Conservation (phyloP, 2,329 filamentous ascomycete genomes). For the Calonectria ilicicola region DNA sequence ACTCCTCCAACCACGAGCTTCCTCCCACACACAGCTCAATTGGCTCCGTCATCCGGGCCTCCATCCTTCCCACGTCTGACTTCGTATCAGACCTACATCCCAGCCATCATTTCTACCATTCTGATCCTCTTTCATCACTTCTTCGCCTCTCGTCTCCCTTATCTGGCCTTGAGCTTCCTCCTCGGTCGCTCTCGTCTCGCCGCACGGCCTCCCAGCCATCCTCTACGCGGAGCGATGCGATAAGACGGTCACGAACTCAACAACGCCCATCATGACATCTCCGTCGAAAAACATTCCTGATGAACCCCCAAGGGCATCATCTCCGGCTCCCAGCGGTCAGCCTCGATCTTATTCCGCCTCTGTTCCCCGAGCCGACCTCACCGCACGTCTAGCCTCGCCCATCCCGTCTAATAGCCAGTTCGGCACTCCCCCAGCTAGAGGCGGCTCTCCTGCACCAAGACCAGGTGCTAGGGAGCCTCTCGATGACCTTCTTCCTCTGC, state of each 20-base stretch:
- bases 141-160: neutral
- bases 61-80: constrained; percentile 12
- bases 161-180: constrained; percentile 15
- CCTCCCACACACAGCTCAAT: constrained; percentile 23
- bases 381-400: constrained; percentile 71
- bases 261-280: constrained; percentile 50
- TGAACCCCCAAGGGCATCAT: constrained; percentile 57
- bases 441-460: constrained; percentile 47
- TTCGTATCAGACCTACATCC: constrained; percentile 4
- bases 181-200: constrained; percentile 17
- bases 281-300: constrained; percentile 52
- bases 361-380: constrained; percentile 68
- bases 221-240: constrained; percentile 39
- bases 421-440: constrained; percentile 52
- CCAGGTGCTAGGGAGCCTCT: constrained; percentile 38
- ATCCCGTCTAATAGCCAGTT: constrained; percentile 55
- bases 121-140: neutral
- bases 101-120: neutral
- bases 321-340: constrained; percentile 57
- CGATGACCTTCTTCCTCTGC: constrained; percentile 70
- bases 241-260: constrained; percentile 35
- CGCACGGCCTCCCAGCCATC: constrained; percentile 14
- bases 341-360: constrained; percentile 63
- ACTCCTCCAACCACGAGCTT: constrained; percentile 27
- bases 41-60: constrained; percentile 22